Evolutionary conservation across 345 rosid genomes (phyloP), one percentile per base, ranked within the genome.

Genomic region (Kernera saxatilis): DNA sequence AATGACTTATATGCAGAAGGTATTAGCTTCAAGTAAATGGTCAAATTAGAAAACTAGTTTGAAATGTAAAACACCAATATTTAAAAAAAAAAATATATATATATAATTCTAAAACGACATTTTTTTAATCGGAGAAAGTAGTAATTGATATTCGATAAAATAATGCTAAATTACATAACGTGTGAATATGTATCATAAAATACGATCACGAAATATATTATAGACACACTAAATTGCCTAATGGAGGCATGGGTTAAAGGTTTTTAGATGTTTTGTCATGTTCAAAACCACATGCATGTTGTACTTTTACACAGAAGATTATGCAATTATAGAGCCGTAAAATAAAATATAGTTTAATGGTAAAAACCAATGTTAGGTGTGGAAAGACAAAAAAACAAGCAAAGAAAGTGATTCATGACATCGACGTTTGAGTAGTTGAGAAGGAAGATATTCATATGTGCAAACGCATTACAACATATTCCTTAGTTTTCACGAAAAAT

Each of bases 391-490:
- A 62, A 61, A 67, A 48, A 53, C 13, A 64, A 65, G 65, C 64
- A 46, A 73, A 21, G 52, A 56, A 68, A 67, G 74, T 68, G 75
- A 69, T 59, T 1, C 19, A 67, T 67, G 78, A 74, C 36, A 74
- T 68, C 32, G 78, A 74, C 78, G 70, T 69, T 69, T 69, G 79
- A 75, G 79, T 75, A 69, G 74, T 69, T 46, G 70, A 75, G 66
- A 75, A 75, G 79, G 79, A 66, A 69, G 64, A 44, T 75, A 21
- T 67, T 62, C 70, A 37, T 75, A 61, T 69, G 58, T 63, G 69
- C 70, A 61, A 69, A 52, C 74, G 74, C 74, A 69, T 75, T 62
- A 69, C 74, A 69, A 52, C 65, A 54, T 69, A 69, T 75, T 62
- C 75, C 79, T 69, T 75, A 75, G 65, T 62, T 69, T 55, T 54